Evolutionary conservation across 768 basidiomycete species (phyloP).

Genomic region (Vararia minispora): DNA sequence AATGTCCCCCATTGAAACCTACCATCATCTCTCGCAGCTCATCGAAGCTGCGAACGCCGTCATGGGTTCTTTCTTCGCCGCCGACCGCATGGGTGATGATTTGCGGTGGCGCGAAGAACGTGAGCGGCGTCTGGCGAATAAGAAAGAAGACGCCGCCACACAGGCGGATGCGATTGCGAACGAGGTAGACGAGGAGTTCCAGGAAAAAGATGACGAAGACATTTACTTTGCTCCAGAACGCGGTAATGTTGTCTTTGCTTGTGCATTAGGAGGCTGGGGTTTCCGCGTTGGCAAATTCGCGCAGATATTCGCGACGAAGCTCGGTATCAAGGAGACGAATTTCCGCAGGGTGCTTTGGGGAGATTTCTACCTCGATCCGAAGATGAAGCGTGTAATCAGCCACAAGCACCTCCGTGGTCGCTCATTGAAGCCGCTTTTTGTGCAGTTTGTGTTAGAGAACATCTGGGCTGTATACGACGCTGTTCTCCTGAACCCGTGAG

Average conservation of each 20-base stretch:
- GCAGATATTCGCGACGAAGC: conserved; percentile 79
- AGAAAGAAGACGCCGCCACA: conserved; percentile 64
- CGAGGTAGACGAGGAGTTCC: conserved; percentile 57
- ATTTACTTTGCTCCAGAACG: conserved; percentile 94
- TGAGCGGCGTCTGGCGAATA: conserved; percentile 66
- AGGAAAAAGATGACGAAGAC: conserved; percentile 96
- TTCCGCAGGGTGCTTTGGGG: conserved; percentile 89
- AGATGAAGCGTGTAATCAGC: conserved; percentile 86
- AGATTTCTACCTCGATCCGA: conserved; percentile 93
- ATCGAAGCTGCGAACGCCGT: conserved; percentile 98
- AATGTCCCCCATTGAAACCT: conserved; percentile 82
- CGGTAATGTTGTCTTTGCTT: conserved; percentile 94
- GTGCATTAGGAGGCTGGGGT: conserved; percentile 95
- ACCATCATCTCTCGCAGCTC: conserved; percentile 85
- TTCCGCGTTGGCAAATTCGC: conserved; percentile 93
- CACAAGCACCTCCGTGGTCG: conserved; percentile 84
- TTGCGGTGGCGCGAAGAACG: conserved; percentile 88
- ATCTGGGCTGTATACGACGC: conserved; percentile 96
- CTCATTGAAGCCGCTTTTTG: conserved; percentile 86
- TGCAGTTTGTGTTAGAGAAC: conserved; percentile 95
- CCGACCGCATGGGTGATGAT: conserved; percentile 96
- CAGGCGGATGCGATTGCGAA: conserved; percentile 45
- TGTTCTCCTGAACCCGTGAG: conserved; percentile 80
- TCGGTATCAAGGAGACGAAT: conserved; percentile 84
- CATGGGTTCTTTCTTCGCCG: conserved; percentile 93